Base-by-base conservation (phyloP, 2,329 filamentous ascomycete species). In the Fusarium sp. region DNA sequence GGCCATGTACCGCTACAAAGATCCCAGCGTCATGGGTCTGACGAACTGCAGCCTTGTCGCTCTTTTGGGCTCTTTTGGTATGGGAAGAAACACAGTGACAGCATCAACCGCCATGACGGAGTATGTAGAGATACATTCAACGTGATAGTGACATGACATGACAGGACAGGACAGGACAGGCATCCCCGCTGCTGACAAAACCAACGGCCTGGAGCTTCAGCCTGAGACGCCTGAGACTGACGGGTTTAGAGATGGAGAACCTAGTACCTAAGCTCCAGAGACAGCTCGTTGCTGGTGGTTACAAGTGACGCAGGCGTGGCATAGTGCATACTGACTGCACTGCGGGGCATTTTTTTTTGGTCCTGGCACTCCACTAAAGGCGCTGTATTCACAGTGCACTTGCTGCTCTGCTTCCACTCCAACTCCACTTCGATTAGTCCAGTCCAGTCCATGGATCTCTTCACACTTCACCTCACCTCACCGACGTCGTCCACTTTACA, bases 401-500 rank as follows among this genome's bases (percentile, higher is more conserved):
- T 43, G 33, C 40, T 55, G 47, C 51, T 65, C 56, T 47, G 59
- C 26, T 46, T 50, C 55, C 47, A 63, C 40, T 48, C 47, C 50
- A 68, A 58, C 67, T 62, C 62, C 67, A 71, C 68, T 71, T 61
- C 55, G 60, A 59, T 62, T 62, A 63, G 46, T 44, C 48, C 44
- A 57, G 47, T 51, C 49, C 51, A 58, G 51, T 58, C 53, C 64
- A 65, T 30, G 28, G 28, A 30, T 67, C 65, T 62, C 52, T 70
- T 69, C 64, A 70, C 68, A 67, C 57, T 56, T 69, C 64, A 68
- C 70, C 62, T 70, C 65, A 74, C 71, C 59, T 69, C 68, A 72
- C 68, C 72, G 63, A 70, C 68, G 69, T 72, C 73, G 67, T 63
- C 66, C 67, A 68, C 73, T 67, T 71, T 62, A 56, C 62, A 57